Evolutionary conservation across 2,329 filamentous ascomycete species (phyloP), one percentile per base, ranked within the genome.

Genomic region (Annulohypoxylon truncatum): DNA sequence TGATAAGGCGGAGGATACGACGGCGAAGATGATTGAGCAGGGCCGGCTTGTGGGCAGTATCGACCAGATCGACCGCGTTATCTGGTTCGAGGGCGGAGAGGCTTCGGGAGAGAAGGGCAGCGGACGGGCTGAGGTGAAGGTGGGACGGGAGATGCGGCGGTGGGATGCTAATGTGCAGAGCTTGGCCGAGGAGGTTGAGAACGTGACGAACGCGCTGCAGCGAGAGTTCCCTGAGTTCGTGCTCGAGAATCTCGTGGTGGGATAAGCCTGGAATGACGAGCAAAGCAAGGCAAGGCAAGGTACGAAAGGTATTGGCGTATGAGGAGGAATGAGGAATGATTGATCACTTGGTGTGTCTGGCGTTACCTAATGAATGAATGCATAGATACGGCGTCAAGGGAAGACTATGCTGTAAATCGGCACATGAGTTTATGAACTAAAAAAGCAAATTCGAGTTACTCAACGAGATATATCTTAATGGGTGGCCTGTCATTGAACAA

Each of bases 11-110:
- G 96, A 99, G 82, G 90, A 92, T 63, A 97, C 96, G 57, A 96
- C 95, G 10, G 94, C 95, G 3, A 87, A 89, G 72, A 99, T 99
- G 96, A 93, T 99, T 73, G 94, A 98, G 82, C 94, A 97, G 79
- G 94, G 93, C 8, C 89, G 96, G 29, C 81, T 99, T 54, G 88
- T 91, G 2, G 96, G 95, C 6, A 89, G 91, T 61, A 98, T 99
- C 74, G 95, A 99, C 79, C 96, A 99, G 82, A 94, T 99, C 61
- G 92, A 94, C 61, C 87, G 91, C 12, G 82, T 94, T 9, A 94
- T 99, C 64, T 94, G 90, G 82, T 99, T 99, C 77, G 92, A 96
- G 79, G 83, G 80, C 75, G 88, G 88, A 29, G 90, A 93, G 74
- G 90, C 89, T 6, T 90, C 87, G 2, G 90, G 89, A 1, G 85